phyloP scores from a whole-genome alignment of 306 rosid species.

The Quercus parvula region DNA sequence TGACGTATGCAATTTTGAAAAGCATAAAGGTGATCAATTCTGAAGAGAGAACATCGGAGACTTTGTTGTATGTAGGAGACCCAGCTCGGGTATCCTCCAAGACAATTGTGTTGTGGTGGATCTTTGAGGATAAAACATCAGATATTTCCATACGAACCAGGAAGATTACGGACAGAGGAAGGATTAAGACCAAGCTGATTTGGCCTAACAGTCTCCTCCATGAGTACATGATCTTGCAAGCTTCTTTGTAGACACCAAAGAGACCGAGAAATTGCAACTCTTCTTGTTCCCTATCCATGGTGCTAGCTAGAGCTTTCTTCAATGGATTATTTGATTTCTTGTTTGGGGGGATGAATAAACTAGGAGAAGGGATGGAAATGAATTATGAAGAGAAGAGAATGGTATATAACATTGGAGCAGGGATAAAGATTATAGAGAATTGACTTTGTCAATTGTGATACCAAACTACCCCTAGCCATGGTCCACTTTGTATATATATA shows the following conservation, averaged over 20 bases:
- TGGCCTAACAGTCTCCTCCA: conserved; percentile 59
- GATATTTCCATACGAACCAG: conserved; percentile 48
- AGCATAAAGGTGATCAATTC: conserved; percentile 38
- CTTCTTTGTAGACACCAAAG: conserved; percentile 47
- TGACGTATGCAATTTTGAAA: conserved; percentile 41
- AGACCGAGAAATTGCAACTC: conserved; percentile 59
- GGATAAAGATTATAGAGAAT: conserved; percentile 17
- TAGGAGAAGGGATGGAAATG: too few species aligned
- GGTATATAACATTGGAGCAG: not conserved
- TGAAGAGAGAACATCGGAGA: conserved; percentile 26
- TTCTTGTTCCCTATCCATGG: conserved; percentile 69
- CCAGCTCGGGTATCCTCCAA: conserved; percentile 1
- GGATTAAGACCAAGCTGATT: conserved; percentile 53
- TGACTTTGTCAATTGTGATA: too few species aligned
- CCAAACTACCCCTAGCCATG: not conserved
- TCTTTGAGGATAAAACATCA: conserved; percentile 35
- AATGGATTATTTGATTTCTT: not conserved
- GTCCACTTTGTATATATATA: too few species aligned
- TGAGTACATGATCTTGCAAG: conserved; percentile 42
- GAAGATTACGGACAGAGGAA: conserved; percentile 64
- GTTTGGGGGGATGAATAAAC: not conserved
- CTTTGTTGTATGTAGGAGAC: conserved; percentile 28
- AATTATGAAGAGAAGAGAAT: not conserved
- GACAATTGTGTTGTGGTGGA: conserved; percentile 10
- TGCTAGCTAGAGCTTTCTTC: not conserved